Conservation (phyloP, 202 grass and related monocot genomes). For the Carex sylvatica region DNA sequence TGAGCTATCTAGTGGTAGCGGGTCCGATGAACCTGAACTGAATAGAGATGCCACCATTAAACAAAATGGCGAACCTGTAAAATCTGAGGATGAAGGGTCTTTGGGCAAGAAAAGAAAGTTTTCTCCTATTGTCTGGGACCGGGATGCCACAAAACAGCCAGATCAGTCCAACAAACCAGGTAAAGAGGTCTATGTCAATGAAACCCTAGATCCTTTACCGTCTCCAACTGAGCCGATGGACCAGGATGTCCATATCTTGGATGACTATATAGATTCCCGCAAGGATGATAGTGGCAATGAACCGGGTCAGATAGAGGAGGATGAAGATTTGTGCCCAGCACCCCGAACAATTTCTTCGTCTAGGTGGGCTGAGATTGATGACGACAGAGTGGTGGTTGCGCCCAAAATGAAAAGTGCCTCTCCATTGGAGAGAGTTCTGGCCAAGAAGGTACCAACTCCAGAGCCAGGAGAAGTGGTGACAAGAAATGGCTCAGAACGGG, state of each 20-base stretch:
- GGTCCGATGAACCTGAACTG: conserved; percentile 47
- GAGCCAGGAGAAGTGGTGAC: conserved; percentile 45
- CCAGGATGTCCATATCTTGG: conserved; percentile 31
- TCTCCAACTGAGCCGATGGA: conserved; percentile 48
- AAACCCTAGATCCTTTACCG: conserved; percentile 27
- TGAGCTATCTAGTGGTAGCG: conserved; percentile 59
- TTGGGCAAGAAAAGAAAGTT: conserved; percentile 66
- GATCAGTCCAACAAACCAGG: conserved; percentile 12
- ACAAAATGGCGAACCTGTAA: conserved; percentile 24
- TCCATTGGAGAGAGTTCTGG: conserved; percentile 31
- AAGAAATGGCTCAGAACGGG: conserved; percentile 44
- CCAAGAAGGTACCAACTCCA: conserved; percentile 37
- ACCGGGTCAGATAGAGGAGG: conserved; percentile 28
- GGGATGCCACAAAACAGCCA: conserved; percentile 39
- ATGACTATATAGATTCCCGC: conserved; percentile 31
- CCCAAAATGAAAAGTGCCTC: conserved; percentile 50
- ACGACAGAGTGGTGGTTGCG: conserved; percentile 35
- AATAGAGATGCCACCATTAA: not conserved
- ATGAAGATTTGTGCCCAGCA: conserved; percentile 39
- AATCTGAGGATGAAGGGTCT: conserved; percentile 17
- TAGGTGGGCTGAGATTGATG: conserved; percentile 66
- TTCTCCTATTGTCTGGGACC: conserved; percentile 51
- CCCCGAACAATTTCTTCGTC: conserved; percentile 74
- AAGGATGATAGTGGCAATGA: conserved; percentile 27
- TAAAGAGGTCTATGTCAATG: not conserved